Conservation (phyloP, 2,329 filamentous ascomycete genomes). For the Graphium sp. region DNA sequence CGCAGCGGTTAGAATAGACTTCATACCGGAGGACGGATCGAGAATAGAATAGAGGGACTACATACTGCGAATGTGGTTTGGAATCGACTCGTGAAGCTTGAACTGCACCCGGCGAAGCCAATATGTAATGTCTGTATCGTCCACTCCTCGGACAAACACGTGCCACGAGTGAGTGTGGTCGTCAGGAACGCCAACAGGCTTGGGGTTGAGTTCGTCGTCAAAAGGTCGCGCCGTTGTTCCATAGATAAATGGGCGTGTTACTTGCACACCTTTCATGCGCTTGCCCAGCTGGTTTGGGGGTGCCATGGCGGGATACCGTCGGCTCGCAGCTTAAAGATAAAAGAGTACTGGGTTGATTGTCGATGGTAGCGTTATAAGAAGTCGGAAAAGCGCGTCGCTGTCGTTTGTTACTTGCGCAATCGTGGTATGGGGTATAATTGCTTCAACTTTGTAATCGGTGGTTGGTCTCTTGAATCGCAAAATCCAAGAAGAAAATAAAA, state of each 20-base stretch:
- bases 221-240: constrained; percentile 68
- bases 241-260: constrained; percentile 51
- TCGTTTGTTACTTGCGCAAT: no score
- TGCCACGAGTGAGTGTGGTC: constrained; percentile 97
- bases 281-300: constrained; percentile 41
- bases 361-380: constrained; percentile 1
- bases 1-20: neutral
- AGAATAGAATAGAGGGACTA: constrained; percentile 7
- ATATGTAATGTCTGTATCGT: constrained; percentile 80
- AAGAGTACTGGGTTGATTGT: neutral
- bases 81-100: constrained; percentile 93
- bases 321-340: no score
- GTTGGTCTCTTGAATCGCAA: neutral
- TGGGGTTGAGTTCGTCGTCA: constrained; percentile 61
- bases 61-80: constrained; percentile 68
- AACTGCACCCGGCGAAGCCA: constrained; percentile 97
- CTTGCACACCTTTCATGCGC: constrained; percentile 48
- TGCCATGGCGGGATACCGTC: constrained; percentile 37
- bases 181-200: constrained; percentile 58
- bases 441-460: neutral
- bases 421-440: constrained; percentile 3
- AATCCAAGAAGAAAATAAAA: constrained; percentile 2
- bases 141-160: constrained; percentile 81
- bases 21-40: neutral
- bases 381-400: no score